Evolutionary conservation across 202 grass and related monocot species (phyloP).

Genomic region (Dendrocalamus latiflorus): DNA sequence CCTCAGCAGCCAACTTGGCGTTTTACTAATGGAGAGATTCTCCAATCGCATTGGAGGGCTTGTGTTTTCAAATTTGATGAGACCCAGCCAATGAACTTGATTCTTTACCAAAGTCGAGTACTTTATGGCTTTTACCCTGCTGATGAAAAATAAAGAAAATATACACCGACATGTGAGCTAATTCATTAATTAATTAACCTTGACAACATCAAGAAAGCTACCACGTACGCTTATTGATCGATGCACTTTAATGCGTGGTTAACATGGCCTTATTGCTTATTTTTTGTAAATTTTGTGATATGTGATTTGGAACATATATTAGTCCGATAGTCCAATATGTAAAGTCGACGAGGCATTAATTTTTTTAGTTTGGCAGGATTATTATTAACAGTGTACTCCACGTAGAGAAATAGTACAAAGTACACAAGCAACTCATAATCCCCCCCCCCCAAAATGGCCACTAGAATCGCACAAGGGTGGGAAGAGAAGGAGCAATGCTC

Average conservation of each 20-base stretch:
- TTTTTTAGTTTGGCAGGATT: not conserved
- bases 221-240: not conserved
- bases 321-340: not conserved
- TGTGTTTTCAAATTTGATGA: not conserved
- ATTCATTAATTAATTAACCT: not conserved
- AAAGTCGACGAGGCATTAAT: not conserved
- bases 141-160: not conserved
- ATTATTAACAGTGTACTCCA: not conserved
- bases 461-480: conserved; percentile 21
- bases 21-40: conserved; percentile 22
- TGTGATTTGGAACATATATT: not conserved
- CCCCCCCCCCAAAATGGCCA: conserved; percentile 14
- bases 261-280: not conserved
- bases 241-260: not conserved
- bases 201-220: not conserved
- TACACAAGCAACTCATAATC: not conserved
- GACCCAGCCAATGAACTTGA: not conserved
- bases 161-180: not conserved
- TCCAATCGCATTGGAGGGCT: conserved; percentile 5
- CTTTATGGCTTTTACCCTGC: not conserved
- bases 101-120: not conserved
- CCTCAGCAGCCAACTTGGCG: not conserved
- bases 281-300: not conserved
- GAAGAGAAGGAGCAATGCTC: not conserved
- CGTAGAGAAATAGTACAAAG: not conserved